Evolutionary conservation across 164 flowering plant species (phyloP).

Genomic region (Vitis riparia): DNA sequence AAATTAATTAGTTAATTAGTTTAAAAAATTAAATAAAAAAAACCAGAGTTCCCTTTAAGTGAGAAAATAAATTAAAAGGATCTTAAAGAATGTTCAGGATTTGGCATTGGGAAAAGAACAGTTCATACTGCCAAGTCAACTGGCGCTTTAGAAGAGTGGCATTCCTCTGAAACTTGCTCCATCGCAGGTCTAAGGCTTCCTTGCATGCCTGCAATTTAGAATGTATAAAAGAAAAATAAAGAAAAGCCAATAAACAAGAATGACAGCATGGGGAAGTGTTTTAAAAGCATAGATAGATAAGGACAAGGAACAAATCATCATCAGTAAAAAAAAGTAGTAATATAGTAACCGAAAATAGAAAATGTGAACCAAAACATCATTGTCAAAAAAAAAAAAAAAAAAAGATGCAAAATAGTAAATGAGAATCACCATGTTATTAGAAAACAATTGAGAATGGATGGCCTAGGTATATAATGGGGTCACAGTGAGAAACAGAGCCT

Average conservation of each 20-base stretch:
- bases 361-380: no score
- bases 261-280: background rate
- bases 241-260: background rate
- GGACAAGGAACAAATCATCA: no score
- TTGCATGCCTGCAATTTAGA: slow-evolving; percentile 57
- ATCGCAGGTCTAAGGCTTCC: slow-evolving; percentile 60
- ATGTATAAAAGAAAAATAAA: background rate
- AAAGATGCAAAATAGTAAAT: no score
- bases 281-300: no score
- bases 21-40: background rate
- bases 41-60: no score
- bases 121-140: slow-evolving; percentile 81
- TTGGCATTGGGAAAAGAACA: slow-evolving; percentile 2
- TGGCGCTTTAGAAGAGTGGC: slow-evolving; percentile 58
- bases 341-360: no score
- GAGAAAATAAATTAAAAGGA: background rate
- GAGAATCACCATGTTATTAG: no score
- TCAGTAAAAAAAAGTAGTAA: no score
- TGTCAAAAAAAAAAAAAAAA: no score
- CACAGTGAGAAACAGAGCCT: no score
- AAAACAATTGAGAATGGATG: no score
- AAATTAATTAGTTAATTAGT: background rate
- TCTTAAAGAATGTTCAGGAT: background rate
- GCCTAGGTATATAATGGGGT: no score
- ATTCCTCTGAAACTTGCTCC: slow-evolving; percentile 67